Evolutionary conservation across 768 basidiomycete species (phyloP), one percentile per base, ranked within the genome.

Genomic region (Tephrocybe sp.): DNA sequence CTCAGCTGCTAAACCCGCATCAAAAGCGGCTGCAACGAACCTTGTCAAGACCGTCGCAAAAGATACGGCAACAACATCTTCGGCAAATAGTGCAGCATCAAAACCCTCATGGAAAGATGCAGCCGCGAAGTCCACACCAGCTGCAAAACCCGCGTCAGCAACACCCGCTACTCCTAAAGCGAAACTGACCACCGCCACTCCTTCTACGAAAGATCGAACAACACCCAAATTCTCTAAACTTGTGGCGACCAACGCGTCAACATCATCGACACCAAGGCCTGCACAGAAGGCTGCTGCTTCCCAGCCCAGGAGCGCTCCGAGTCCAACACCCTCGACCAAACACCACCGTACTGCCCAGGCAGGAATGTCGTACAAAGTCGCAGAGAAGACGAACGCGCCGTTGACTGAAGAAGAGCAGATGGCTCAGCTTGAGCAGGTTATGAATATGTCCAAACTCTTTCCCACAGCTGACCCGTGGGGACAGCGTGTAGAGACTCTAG

Each of bases 401-500:
- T 19, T 64, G 48, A 52, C 60, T 12, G 66, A 69, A 44, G 66
- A 68, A 38, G 68, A 71, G 37, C 64, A 67, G 35, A 41, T 74
- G 53, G 60, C 61, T 34, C 68, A 73, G 48, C 57, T 76, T 27
- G 70, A 76, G 40, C 61, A 59, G 24, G 58, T 74, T 21, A 60
- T 70, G 57, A 52, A 56, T 4, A 69, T 70, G 59, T 54, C 64
- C 9, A 62, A 66, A 19, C 42, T 66, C 2, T 65, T 69, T 56
- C 71, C 71, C 7, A 71, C 68, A 4, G 55, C 68, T 3, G 76
- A 78, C 50, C 60, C 68, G 5, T 78, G 72, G 70, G 76, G 74
- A 1, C 70, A 72, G 46, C 49, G 58, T 25, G 63, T 73, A 2
- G 65, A 71, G 18, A 70, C 72, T 1, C 56, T 76, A 64, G 76